A percentile compares a stretch with the other conserved stretches of the same genome.
Conservation (phyloP, 768 basidiomycete species). For the Amanita fuliginea region DNA sequence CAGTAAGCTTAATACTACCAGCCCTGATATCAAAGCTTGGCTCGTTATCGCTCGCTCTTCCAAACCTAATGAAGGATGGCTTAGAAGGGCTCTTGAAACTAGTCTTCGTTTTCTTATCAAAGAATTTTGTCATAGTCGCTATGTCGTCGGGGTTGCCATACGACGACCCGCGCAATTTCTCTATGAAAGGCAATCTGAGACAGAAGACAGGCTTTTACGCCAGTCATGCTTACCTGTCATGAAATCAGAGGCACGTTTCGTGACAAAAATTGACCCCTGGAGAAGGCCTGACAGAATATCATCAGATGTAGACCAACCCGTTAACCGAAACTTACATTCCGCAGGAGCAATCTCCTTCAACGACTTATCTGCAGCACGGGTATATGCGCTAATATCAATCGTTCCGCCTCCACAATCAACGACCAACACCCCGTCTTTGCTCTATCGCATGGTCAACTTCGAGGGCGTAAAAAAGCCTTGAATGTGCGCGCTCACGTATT, state of each 20-base stretch:
- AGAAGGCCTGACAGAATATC: slow-evolving; percentile 9
- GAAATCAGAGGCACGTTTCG: background rate
- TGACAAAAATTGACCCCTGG: background rate
- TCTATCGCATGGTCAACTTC: background rate
- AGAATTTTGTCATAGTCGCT: slow-evolving; percentile 21
- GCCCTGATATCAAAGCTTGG: slow-evolving; percentile 25
- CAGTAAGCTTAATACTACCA: slow-evolving; percentile 20
- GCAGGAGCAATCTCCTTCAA: background rate
- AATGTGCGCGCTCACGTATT: slow-evolving; percentile 20
- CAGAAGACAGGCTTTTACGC: background rate
- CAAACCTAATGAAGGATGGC: slow-evolving; percentile 37
- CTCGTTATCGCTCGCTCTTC: slow-evolving; percentile 30
- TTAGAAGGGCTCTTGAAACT: slow-evolving; percentile 23
- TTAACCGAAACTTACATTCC: background rate
- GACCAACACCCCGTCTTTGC: background rate
- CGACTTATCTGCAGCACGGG: background rate
- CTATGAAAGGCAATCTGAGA: background rate
- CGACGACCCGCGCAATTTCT: background rate
- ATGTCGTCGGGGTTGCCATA: slow-evolving; percentile 25
- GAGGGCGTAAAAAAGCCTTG: slow-evolving; percentile 25
- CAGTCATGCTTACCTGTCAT: background rate
- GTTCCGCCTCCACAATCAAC: slow-evolving; percentile 6
- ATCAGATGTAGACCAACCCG: slow-evolving; percentile 14
- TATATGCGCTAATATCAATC: slow-evolving; percentile 6
- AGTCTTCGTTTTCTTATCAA: slow-evolving; percentile 37